Evolutionary conservation across 176 grass and related monocot species (phyloP).

Genomic region (Carex littledalei): DNA sequence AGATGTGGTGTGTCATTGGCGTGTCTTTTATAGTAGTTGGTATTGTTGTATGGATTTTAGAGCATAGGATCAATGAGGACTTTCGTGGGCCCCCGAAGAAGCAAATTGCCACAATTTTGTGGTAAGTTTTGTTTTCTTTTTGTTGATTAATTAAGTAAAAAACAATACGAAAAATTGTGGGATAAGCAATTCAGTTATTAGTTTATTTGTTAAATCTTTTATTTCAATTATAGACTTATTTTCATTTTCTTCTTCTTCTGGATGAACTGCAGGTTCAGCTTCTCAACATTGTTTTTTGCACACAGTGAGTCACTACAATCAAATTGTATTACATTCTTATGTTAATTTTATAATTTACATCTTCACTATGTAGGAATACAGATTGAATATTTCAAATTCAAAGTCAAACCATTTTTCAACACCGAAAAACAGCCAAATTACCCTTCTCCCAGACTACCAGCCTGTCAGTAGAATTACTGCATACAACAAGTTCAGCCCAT

Average conservation of each 20-base stretch:
- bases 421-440: background rate
- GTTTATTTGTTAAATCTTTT: background rate
- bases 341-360: slow-evolving; percentile 8
- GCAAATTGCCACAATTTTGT: slow-evolving; percentile 77
- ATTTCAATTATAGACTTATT: slow-evolving; percentile 20
- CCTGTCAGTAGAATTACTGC: background rate
- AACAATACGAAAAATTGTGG: background rate
- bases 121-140: slow-evolving; percentile 37
- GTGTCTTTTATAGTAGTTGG: slow-evolving; percentile 70
- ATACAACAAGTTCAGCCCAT: background rate
- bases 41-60: slow-evolving; percentile 83
- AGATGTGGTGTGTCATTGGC: slow-evolving; percentile 85
- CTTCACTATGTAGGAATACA: background rate
- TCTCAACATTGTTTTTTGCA: slow-evolving; percentile 96
- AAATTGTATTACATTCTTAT: slow-evolving; percentile 19
- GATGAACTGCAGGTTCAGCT: slow-evolving; percentile 77
- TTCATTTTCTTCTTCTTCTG: background rate
- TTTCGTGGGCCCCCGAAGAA: slow-evolving; percentile 72
- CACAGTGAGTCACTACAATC: slow-evolving; percentile 65
- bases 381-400: background rate
- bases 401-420: background rate
- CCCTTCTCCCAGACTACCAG: background rate
- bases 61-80: slow-evolving; percentile 90
- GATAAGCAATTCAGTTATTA: background rate
- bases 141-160: background rate